A percentile compares a stretch with the other conserved stretches of the same genome.
Conservation (phyloP, 306 rosid species). For the Acacia crassicarpa region DNA sequence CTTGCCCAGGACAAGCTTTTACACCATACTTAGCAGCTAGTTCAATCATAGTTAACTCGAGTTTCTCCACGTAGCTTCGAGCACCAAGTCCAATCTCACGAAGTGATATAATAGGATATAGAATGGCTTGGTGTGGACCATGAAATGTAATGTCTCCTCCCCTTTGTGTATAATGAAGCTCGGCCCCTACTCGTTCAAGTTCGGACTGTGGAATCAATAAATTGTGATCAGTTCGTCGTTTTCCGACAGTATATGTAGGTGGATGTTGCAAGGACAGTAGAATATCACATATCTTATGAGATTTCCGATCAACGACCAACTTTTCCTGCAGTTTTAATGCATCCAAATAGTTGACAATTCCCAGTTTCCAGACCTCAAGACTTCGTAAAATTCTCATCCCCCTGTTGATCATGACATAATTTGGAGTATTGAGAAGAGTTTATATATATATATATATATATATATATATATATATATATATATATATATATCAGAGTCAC, state of each 20-base stretch:
- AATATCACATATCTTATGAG: constrained; percentile 55
- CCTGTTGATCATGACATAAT: constrained; percentile 43
- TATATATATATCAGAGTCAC: background rate
- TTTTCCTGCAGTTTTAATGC: constrained; percentile 73
- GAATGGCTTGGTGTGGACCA: constrained; percentile 85
- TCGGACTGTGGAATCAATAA: constrained; percentile 66
- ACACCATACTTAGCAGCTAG: constrained; percentile 69
- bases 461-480: too few species aligned
- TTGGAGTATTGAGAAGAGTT: background rate
- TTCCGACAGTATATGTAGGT: constrained; percentile 86
- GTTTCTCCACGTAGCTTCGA: constrained; percentile 72
- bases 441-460: too few species aligned
- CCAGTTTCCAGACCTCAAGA: constrained; percentile 88
- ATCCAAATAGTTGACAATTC: constrained; percentile 64
- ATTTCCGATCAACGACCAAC: constrained; percentile 64
- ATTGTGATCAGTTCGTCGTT: constrained; percentile 77
- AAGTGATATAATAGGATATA: constrained; percentile 81
- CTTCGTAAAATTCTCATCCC: constrained; percentile 57
- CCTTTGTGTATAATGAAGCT: constrained; percentile 69
- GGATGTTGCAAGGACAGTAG: constrained; percentile 80
- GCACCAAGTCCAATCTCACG: constrained; percentile 72
- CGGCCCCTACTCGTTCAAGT: constrained; percentile 69
- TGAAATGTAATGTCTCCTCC: constrained; percentile 95
- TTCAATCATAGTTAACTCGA: constrained; percentile 80
- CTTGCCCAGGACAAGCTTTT: constrained; percentile 64